Base-by-base conservation (phyloP, 1,284 basidiomycete genomes). In the Ustilago loliicola region DNA sequence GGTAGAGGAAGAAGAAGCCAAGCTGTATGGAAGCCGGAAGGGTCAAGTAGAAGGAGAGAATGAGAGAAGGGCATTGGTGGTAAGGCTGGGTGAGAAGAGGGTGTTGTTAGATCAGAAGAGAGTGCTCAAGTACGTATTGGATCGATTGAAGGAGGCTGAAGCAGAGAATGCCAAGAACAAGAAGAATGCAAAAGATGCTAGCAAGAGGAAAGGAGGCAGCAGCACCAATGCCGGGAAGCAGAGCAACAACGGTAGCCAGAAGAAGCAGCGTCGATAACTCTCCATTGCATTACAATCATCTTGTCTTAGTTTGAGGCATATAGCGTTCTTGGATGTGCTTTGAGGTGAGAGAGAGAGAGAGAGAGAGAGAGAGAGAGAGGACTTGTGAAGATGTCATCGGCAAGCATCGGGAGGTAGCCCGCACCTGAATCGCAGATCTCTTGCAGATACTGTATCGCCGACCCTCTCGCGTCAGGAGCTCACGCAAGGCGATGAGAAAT, bases 71-170 rank as follows among this genome's bases (percentile, higher is more conserved):
- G 93, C 94, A 1, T 80, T 93, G 9, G 88, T 93, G 47, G 93
- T 95, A 4, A 89, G 94, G 42, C 82, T 93, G 29, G 93, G 93
- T 6, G 94, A 96, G 87, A 94, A 95, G 87, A 87, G 90, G 29
- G 91, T 95, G 23, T 80, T 95, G 53, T 84, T 65, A 3, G 74
- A 79, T 8, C 78, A 81, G 42, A 73, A 74, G 62, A 56, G 76
- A 0, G 74, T 78, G 7, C 63, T 83, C 36, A 65, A 66, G 42
- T 74, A 70, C 34, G 78, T 80, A 29, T 30, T 71, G 3, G 73
- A 70, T 21, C 34, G 62, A 23, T 65, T 73, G 23, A 51, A 58
- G 1, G 66, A 73, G n/a, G 70, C 67, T 7, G 69, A 72, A 36
- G 53, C 42, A 36, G 50, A 64, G 57, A 45, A 40, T 15, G 56